Base-by-base conservation (phyloP, 2,329 filamentous ascomycete genomes). In the Penicillium palitans region DNA sequence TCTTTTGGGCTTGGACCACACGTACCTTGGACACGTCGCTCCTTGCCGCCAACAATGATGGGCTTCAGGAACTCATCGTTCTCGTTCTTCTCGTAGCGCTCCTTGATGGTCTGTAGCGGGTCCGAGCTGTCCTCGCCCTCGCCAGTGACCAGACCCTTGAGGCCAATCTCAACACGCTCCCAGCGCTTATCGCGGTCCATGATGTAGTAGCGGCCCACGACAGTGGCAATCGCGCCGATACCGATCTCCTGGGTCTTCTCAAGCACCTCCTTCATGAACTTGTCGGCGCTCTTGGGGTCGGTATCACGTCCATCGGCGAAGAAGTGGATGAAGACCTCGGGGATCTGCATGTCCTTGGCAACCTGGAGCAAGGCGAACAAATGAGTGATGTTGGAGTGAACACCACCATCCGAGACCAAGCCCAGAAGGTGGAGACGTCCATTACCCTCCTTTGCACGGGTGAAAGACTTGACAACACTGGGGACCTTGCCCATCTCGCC, bases 181-280 rank as follows among this genome's bases (percentile, higher is more conserved):
- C 95, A 99, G 76, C 95, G 87, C 91, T 98, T 98, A 78, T 99
- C 95, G 68, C 95, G 93, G 82, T 99, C 95, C 95, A 99, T 99
- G 78, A 92, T 91, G 78, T 90, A 99, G 87, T 98, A 99, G 68
- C 93, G 88, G 60, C 95, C 95, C 60, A 98, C 93, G 48, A 98
- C 85, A 39, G 95, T 97, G 33, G 91, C 93, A 65, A 99, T 85
- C 78, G 97, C 84, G 66, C 93, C 95, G 63, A 89, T 79, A 45
- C 91, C 93, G 66, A 96, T 84, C 76, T 98, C 91, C 79, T 95
- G 87, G 65, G 85, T 86, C 68, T 87, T 90, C 58, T 90, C 86
- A 60, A 97, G 78, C 37, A 99, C 84, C 74, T 93, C 86, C 78
- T 96, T 82, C 86, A 99, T 87, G 79, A 96, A 96, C 49, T 84